Evolutionary conservation across 1,284 basidiomycete genomes (phyloP), one percentile per base, ranked within the genome.

Genomic region (Phellinidium pouzarii): DNA sequence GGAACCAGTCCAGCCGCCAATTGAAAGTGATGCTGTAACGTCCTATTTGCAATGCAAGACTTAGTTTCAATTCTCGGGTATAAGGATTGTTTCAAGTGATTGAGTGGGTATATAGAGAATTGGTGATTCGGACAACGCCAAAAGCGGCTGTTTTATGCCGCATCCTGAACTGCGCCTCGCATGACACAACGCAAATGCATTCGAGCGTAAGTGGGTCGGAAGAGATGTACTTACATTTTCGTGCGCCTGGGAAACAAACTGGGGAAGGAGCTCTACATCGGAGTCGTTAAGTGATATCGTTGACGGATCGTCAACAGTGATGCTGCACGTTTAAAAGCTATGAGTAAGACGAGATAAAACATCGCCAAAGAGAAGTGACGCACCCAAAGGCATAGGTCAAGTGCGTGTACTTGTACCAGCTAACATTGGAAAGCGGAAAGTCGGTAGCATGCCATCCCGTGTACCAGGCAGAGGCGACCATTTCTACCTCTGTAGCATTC

Each of bases 1-100:
- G 3, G 84, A 87, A 19, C 90, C 91, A 3, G 80, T 82, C 91
- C 91, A 95, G 37, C 93, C 93, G 51, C 93, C 93, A 43, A 96
- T 76, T 40, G 89, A 87, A 40, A 94, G 69, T 52, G 84, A 69
- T 14, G 93, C 87, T 57, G 78, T 76, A 40, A 91, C 87, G 54
- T 71, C 70, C 54, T 75, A 72, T 71, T 79, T 61, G 47, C 19
- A 46, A 36, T 11, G 34, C 49, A 34, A 52, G 36, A 26, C 52
- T 14, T 12, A 31, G 41, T 50, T 43, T 37, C 43, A 27, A 40
- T 49, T 56, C n/a, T n/a, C n/a, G n/a, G n/a, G n/a, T n/a, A n/a
- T n/a, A n/a, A n/a, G n/a, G n/a, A n/a, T n/a, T n/a, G n/a, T n/a
- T n/a, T n/a, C n/a, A n/a, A n/a, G n/a, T n/a, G n/a, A n/a, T n/a